phyloP scores from a whole-genome alignment of 495 filamentous ascomycete species.

The Aspergillus haitiensis region DNA sequence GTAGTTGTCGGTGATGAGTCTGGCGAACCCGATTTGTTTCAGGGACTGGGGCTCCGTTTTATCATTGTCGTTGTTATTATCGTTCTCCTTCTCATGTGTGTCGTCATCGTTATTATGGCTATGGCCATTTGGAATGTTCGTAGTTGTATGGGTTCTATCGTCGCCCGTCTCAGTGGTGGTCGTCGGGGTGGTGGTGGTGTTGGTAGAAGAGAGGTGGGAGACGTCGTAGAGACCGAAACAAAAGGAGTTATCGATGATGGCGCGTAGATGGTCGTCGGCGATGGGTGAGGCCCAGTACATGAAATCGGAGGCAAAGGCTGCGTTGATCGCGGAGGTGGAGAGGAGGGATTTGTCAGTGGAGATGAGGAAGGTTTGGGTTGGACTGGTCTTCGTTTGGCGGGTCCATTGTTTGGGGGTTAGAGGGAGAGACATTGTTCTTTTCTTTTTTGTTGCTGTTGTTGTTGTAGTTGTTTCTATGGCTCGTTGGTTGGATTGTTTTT shows the following conservation, averaged over 20 bases:
- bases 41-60: not conserved
- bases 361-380: slow-evolving; percentile 38
- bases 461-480: not conserved
- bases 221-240: slow-evolving; percentile 55
- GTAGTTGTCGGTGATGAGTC: slow-evolving; percentile 63
- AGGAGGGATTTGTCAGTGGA: slow-evolving; percentile 53
- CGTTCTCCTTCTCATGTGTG: too few relatives aligned
- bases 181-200: too few relatives aligned
- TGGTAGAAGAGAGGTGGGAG: not conserved
- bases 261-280: slow-evolving; percentile 38
- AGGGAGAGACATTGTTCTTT: slow-evolving; percentile 18
- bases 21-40: slow-evolving; percentile 57
- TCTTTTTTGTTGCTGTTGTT: not conserved
- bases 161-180: too few relatives aligned
- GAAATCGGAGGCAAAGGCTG: slow-evolving; percentile 49
- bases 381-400: not conserved
- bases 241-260: slow-evolving; percentile 52
- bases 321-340: slow-evolving; percentile 49
- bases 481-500: too few relatives aligned
- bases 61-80: not conserved
- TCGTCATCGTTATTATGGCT: not conserved
- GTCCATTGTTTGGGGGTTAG: slow-evolving; percentile 20
- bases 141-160: too few relatives aligned
- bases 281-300: slow-evolving; percentile 56
- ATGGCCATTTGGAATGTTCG: too few relatives aligned